These are phyloP conservation scores for Lachancea waltii DNA, from an alignment of 805 yeast species.

Conservation along the genomic window DNA sequence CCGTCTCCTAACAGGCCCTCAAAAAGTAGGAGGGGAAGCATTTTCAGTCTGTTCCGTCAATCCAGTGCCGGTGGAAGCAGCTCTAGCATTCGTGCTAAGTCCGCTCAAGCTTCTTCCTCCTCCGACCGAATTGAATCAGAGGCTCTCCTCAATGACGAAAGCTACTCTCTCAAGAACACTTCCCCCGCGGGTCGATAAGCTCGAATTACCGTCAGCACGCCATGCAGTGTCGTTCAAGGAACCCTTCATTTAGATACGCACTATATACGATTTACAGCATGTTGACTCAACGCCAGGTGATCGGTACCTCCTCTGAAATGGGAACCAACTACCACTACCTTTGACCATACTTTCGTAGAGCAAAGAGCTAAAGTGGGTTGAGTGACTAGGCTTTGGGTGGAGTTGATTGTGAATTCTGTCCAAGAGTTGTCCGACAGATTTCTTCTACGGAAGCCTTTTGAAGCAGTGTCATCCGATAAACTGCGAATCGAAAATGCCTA, in stretches of 20 bases:
- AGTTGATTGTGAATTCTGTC: too few relatives aligned
- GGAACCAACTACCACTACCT: background rate
- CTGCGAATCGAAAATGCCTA: slow-evolving; percentile 7
- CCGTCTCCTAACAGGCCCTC: slow-evolving; percentile 4
- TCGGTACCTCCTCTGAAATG: background rate
- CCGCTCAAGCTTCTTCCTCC: slow-evolving; percentile 6
- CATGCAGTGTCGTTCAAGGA: background rate
- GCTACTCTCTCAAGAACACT: slow-evolving; percentile 2
- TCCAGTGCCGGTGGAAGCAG: slow-evolving; percentile 5
- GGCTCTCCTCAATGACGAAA: slow-evolving; percentile 1
- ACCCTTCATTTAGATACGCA: background rate
- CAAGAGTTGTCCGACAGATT: background rate
- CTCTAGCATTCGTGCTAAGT: slow-evolving; percentile 7
- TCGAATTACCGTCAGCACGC: background rate
- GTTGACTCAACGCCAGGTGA: too few relatives aligned
- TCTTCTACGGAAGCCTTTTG: background rate
- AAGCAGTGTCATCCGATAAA: too few relatives aligned
- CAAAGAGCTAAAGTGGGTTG: background rate
- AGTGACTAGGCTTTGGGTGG: too few relatives aligned
- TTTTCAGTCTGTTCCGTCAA: slow-evolving; percentile 7
- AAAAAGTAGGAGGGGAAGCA: slow-evolving; percentile 9
- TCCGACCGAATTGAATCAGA: slow-evolving; percentile 4
- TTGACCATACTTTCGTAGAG: background rate
- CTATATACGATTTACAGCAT: background rate
- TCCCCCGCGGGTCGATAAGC: background rate